Conservation (phyloP, 345 rosid genomes). For the Populus pruinosa region DNA sequence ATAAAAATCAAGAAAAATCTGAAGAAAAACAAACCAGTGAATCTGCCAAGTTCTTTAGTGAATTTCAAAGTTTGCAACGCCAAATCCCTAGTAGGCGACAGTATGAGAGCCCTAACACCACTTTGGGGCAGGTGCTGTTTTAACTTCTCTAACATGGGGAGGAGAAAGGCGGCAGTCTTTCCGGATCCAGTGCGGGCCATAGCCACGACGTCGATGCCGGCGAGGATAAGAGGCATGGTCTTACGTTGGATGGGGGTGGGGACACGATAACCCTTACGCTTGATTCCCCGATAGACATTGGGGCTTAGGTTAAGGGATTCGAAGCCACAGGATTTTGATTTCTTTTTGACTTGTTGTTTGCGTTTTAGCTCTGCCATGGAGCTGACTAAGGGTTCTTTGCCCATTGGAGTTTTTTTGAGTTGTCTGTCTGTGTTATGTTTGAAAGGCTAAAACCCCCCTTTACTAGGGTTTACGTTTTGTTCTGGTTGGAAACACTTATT, state of each 20-base stretch:
- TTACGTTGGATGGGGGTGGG: constrained; percentile 96
- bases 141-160: constrained; percentile 89
- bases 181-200: constrained; percentile 99
- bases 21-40: constrained; percentile 52
- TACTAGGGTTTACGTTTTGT: too few relatives aligned
- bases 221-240: constrained; percentile 92
- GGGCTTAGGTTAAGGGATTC: constrained; percentile 77
- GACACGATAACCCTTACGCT: constrained; percentile 83
- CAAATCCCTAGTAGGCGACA: constrained; percentile 93
- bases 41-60: constrained; percentile 78
- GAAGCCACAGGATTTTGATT: constrained; percentile 91
- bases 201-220: constrained; percentile 92
- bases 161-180: constrained; percentile 86
- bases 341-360: constrained; percentile 63
- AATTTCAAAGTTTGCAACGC: constrained; percentile 95
- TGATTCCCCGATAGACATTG: constrained; percentile 69
- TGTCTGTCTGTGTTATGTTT: too few relatives aligned
- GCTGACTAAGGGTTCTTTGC: constrained; percentile 45
- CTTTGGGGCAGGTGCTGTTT: constrained; percentile 78
- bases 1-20: not conserved
- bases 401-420: not conserved
- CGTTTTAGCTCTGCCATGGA: constrained; percentile 77
- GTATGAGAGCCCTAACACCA: constrained; percentile 75
- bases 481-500: too few relatives aligned
- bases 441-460: too few relatives aligned